Conservation (phyloP, 2,329 filamentous ascomycete species). For the Dothidotthia symphoricarpi region DNA sequence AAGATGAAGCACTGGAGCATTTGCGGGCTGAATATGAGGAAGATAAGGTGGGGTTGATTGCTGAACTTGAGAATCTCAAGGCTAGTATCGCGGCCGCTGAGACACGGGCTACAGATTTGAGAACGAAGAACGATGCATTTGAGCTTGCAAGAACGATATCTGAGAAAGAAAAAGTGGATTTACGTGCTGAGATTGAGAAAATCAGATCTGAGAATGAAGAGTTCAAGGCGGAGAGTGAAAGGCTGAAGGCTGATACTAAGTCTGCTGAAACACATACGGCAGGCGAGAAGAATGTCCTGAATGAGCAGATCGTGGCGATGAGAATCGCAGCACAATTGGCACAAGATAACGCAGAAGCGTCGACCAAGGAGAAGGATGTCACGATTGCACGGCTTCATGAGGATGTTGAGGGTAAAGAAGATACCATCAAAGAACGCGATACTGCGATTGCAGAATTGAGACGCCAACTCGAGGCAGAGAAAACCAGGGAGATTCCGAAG, state of each 20-base stretch:
- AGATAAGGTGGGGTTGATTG: slow-evolving; percentile 13
- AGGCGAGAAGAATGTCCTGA: slow-evolving; percentile 13
- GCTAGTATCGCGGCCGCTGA: background rate
- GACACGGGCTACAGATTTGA: no score
- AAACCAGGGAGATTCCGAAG: slow-evolving; percentile 19
- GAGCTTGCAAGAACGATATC: no score
- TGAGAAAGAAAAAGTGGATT: slow-evolving; percentile 2
- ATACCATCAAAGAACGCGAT: slow-evolving; percentile 32
- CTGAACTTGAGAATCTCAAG: slow-evolving; percentile 11
- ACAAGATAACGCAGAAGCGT: slow-evolving; percentile 20
- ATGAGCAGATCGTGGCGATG: slow-evolving; percentile 22
- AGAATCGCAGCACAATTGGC: slow-evolving; percentile 21
- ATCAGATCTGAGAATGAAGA: slow-evolving; percentile 15
- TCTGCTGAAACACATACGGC: slow-evolving; percentile 18
- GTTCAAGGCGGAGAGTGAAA: slow-evolving; percentile 12
- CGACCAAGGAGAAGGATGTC: slow-evolving; percentile 28
- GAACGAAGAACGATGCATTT: no score
- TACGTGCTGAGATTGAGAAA: slow-evolving; percentile 8
- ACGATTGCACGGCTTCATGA: slow-evolving; percentile 36
- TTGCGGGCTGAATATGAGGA: slow-evolving; percentile 22
- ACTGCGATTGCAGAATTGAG: slow-evolving; percentile 20
- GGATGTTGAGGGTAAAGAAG: slow-evolving; percentile 36
- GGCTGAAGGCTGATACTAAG: slow-evolving; percentile 19
- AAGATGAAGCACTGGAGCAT: slow-evolving; percentile 28
- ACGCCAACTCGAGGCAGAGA: slow-evolving; percentile 29